Base-by-base conservation (phyloP, 768 basidiomycete species). In the Neoboletus subvelutipes region DNA sequence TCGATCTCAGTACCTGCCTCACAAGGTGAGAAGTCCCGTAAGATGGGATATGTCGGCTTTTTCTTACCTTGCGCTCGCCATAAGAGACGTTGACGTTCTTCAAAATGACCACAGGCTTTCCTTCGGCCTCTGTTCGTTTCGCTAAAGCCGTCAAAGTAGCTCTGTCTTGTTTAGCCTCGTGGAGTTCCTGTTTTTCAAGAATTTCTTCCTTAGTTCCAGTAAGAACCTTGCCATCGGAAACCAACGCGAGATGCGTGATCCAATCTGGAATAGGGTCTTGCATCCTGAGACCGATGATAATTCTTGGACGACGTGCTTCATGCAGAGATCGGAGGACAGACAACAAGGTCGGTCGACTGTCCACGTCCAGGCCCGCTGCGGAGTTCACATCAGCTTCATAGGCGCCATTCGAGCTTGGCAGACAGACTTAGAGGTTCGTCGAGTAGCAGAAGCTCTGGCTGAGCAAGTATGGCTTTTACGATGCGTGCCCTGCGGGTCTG, bases 401-500 rank as follows among this genome's bases (percentile, higher is more conserved):
- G 39, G 13, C 33, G 5, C 37, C 43, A 37, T 46, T 57, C 22
- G 34, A 43, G 26, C 2, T 47, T 5, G 41, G 50, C 15, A 5
- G 8, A 42, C 86, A 55, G 61, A 93, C 92, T 92, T 37, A 94
- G 76, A 1, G 94, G 95, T 70, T 98, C 96, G 58, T 97, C 94
- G n/a, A 98, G 77, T 8, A 98, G 71, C 24, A 98, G 68, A 20
- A 98, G 67, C 58, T 86, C 80, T 0, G 94, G 92, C 45, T 81
- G 78, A 18, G 71, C 75, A 33, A 98, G 67, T 10, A 98, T 71
- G 0, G 90, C 90, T 60, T 86, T 83, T 10, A 90, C 78, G 46
- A 99, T 90, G 45, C 94, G 77, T 6, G 94, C 94, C 18, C 92
- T 76, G 39, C 95, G 76, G 31, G 88, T 98, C 76, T 99, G 95